These are phyloP conservation scores for Quercus mongolica DNA, from an alignment of 306 rosid species.

Conservation along the genomic window DNA sequence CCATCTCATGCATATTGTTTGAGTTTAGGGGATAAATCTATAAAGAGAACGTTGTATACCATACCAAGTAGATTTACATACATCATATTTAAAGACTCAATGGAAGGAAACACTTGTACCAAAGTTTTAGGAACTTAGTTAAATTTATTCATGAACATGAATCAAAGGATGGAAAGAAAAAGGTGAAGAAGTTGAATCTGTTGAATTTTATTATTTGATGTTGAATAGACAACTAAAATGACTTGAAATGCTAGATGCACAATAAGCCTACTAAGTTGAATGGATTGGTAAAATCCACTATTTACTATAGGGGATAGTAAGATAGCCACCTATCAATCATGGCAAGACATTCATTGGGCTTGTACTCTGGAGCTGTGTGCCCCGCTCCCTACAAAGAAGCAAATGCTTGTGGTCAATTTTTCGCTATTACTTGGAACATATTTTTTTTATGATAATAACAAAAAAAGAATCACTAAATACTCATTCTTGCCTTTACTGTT, in stretches of 20 bases:
- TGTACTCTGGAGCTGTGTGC: constrained; percentile 34
- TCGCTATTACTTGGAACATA: neutral
- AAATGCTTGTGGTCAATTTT: neutral
- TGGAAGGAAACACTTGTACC: too few relatives aligned
- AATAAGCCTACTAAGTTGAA: neutral
- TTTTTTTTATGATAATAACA: too few relatives aligned
- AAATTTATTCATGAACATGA: too few relatives aligned
- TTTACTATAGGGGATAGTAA: neutral
- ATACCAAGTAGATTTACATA: too few relatives aligned
- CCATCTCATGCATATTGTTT: too few relatives aligned
- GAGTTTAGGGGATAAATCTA: too few relatives aligned
- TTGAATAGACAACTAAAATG: neutral
- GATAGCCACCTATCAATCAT: constrained; percentile 24
- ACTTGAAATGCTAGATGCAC: neutral
- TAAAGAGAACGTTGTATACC: too few relatives aligned
- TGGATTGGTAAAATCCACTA: neutral
- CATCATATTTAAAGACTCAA: too few relatives aligned
- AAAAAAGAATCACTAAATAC: too few relatives aligned
- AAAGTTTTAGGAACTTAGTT: too few relatives aligned
- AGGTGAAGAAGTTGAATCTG: neutral
- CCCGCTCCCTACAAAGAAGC: constrained; percentile 19
- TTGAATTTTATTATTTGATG: neutral
- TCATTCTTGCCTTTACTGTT: constrained; percentile 37
- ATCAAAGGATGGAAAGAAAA: too few relatives aligned
- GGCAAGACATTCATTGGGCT: constrained; percentile 14